A percentile compares a stretch with the other conserved stretches of the same genome.
Conservation (phyloP, 306 rosid species). For the Herpetospermum pedunculosum region DNA sequence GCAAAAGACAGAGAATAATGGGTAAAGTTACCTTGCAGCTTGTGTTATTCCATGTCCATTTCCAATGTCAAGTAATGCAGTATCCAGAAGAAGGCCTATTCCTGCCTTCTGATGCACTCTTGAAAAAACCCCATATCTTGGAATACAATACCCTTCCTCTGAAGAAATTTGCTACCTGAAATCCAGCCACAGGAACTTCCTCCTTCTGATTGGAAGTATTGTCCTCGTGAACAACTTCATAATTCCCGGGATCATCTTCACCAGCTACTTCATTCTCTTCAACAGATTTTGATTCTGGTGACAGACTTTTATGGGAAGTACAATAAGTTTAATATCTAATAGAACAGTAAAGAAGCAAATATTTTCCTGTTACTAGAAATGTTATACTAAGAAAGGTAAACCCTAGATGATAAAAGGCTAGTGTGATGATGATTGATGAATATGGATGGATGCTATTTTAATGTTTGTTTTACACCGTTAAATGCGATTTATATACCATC, state of each 20-base stretch:
- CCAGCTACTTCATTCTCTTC: slow-evolving; percentile 1
- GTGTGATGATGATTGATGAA: not conserved
- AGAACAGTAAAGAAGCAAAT: not conserved
- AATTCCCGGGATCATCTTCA: not conserved
- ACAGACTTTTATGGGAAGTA: slow-evolving; percentile 9
- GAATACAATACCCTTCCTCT: slow-evolving; percentile 29
- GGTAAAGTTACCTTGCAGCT: slow-evolving; percentile 3
- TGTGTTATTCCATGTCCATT: not conserved
- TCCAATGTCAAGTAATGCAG: slow-evolving; percentile 4
- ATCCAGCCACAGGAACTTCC: slow-evolving; percentile 1
- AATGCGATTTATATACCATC: no score
- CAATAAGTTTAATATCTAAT: not conserved
- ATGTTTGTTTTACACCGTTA: no score
- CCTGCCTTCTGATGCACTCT: slow-evolving; percentile 18
- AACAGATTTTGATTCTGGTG: slow-evolving; percentile 10
- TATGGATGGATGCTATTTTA: not conserved
- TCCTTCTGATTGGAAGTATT: slow-evolving; percentile 13
- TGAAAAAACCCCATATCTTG: slow-evolving; percentile 6
- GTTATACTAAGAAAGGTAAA: not conserved
- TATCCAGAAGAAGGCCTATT: not conserved
- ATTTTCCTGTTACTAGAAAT: not conserved
- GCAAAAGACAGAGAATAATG: not conserved
- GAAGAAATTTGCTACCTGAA: slow-evolving; percentile 18
- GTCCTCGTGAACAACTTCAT: slow-evolving; percentile 6
- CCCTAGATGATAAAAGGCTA: not conserved